Percentiles rank a stretch among this genome's conserved stretches.
These are phyloP conservation scores for Chlamydomonas schloesseri DNA, from an alignment of 139 green algal species.

Conservation along the genomic window DNA sequence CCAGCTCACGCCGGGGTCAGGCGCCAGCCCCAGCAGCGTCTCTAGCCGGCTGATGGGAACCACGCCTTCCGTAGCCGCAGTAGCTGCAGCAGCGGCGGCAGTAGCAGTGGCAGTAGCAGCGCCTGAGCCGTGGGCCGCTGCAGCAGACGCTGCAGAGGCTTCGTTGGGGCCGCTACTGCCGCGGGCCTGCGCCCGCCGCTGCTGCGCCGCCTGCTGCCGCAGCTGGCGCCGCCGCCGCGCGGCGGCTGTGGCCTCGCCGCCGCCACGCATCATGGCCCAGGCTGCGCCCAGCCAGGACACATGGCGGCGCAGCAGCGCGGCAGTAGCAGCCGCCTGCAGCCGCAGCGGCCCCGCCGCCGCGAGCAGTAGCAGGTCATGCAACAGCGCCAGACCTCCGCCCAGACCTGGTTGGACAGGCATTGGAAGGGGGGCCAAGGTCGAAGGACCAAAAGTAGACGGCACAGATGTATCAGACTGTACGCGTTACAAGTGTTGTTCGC, in stretches of 20 bases:
- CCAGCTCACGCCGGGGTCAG: neutral
- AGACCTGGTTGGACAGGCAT: neutral
- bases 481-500: neutral
- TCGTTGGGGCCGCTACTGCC: too few relatives aligned
- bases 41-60: conserved; percentile 38
- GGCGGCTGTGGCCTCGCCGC: neutral
- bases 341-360: conserved; percentile 21
- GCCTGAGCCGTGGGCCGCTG: too few relatives aligned
- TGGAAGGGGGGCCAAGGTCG: neutral
- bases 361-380: conserved; percentile 45
- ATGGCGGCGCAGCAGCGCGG: conserved; percentile 35
- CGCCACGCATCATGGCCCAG: conserved; percentile 58
- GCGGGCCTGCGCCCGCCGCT: too few relatives aligned
- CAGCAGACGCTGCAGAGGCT: too few relatives aligned
- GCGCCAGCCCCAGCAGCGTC: conserved; percentile 31
- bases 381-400: conserved; percentile 24
- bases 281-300: conserved; percentile 29
- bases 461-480: neutral
- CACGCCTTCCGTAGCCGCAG: neutral
- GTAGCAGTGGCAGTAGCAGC: too few relatives aligned
- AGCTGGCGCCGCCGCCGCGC: neutral
- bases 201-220: neutral
- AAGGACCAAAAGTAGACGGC: too few relatives aligned
- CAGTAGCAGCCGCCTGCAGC: conserved; percentile 6
- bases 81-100: too few relatives aligned